Conservation (phyloP, 371 early-diverging fungal species). For the Mortierella sp. region DNA sequence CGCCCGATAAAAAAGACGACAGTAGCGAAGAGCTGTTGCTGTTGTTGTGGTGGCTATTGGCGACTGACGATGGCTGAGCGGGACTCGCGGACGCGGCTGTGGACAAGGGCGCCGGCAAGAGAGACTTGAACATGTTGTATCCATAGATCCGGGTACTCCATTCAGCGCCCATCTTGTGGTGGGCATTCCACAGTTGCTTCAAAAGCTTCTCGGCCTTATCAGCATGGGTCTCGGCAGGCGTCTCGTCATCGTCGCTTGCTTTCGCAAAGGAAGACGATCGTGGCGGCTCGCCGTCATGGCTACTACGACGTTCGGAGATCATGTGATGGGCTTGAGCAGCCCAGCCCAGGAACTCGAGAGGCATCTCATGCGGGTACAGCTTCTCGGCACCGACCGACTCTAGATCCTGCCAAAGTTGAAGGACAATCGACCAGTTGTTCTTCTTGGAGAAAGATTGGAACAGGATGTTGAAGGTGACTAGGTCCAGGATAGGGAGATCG, state of each 20-base stretch:
- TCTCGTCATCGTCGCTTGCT: background rate
- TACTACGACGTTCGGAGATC: slow-evolving; percentile 11
- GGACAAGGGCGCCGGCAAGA: background rate
- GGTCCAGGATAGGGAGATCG: slow-evolving; percentile 34
- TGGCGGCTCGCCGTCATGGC: background rate
- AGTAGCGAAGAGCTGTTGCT: background rate
- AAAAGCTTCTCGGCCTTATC: slow-evolving; percentile 30
- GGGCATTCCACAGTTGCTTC: slow-evolving; percentile 33
- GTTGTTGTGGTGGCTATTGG: background rate
- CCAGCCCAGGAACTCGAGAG: slow-evolving; percentile 43
- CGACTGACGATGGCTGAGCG: background rate
- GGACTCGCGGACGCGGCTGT: background rate
- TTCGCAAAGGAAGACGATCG: background rate
- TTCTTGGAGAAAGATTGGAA: slow-evolving; percentile 41
- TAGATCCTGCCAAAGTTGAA: slow-evolving; percentile 48
- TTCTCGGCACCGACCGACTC: slow-evolving; percentile 37
- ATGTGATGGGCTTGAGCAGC: slow-evolving; percentile 41
- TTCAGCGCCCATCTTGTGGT: slow-evolving; percentile 27
- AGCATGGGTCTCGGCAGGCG: slow-evolving; percentile 6
- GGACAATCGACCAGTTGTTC: slow-evolving; percentile 47
- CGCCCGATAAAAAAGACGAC: slow-evolving; percentile 9
- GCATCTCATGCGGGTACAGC: slow-evolving; percentile 42
- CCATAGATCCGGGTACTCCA: slow-evolving; percentile 52
- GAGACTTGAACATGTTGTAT: slow-evolving; percentile 38
- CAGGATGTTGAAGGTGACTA: slow-evolving; percentile 33